A percentile compares a stretch with the other conserved stretches of the same genome.
phyloP scores from a whole-genome alignment of 306 rosid genomes.

The Oemleria cerasiformis region DNA sequence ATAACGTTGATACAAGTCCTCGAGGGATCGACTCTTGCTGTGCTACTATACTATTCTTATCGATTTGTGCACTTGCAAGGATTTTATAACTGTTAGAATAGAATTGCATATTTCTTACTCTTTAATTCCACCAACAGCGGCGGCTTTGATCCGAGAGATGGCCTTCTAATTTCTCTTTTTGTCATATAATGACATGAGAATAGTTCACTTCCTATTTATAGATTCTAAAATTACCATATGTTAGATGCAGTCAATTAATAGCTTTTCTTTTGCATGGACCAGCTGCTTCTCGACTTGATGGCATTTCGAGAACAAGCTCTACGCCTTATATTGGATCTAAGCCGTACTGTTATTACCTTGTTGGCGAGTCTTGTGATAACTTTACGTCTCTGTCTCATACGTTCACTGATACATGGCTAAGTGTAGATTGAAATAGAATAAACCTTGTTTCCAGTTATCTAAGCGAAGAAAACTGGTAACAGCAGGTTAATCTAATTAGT shows the following conservation, averaged over 20 bases:
- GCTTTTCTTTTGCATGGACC: constrained; percentile 31
- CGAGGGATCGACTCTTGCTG: too few relatives aligned
- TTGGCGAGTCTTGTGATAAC: constrained; percentile 70
- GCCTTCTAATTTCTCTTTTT: not conserved
- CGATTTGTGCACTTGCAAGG: too few relatives aligned
- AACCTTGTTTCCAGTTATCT: not conserved
- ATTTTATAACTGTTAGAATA: too few relatives aligned
- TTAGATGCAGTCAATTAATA: constrained; percentile 29
- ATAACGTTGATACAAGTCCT: too few relatives aligned
- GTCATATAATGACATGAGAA: too few relatives aligned
- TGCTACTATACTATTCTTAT: too few relatives aligned
- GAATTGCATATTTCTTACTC: too few relatives aligned
- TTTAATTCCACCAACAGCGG: too few relatives aligned
- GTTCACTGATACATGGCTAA: not conserved
- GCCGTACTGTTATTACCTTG: constrained; percentile 94
- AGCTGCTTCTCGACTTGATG: constrained; percentile 97
- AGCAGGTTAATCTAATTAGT: not conserved
- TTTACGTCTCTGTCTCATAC: constrained; percentile 10
- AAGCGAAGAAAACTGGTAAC: not conserved
- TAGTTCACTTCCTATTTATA: constrained; percentile 12
- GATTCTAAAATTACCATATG: constrained; percentile 23
- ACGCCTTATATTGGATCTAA: constrained; percentile 90
- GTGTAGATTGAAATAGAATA: not conserved
- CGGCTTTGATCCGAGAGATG: constrained; percentile 9
- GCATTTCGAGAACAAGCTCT: constrained; percentile 96